A percentile compares a stretch with the other conserved stretches of the same genome.
These are phyloP conservation scores for Leccinum subtestaceum DNA, from an alignment of 768 basidiomycete genomes.

Conservation along the genomic window DNA sequence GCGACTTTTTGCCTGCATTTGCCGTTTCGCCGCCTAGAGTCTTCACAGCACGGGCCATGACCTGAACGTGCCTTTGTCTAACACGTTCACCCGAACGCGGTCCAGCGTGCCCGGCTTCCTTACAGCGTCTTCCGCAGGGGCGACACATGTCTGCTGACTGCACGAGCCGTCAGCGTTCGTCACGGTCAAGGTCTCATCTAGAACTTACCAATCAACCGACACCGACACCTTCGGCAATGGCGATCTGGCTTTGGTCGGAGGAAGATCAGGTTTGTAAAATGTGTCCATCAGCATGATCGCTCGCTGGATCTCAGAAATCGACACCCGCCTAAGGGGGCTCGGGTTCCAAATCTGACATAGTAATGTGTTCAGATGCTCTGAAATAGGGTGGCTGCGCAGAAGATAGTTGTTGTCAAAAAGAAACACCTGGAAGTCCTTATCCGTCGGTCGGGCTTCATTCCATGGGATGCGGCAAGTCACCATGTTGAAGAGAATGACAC, in stretches of 20 bases:
- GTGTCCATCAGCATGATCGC: slow-evolving; percentile 13
- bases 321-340: slow-evolving; percentile 9
- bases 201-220: slow-evolving; percentile 16
- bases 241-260: background rate
- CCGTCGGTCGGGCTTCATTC: slow-evolving; percentile 8
- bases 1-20: too few species aligned
- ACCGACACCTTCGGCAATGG: background rate
- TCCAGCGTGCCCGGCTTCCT: background rate
- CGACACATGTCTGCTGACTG: slow-evolving; percentile 17
- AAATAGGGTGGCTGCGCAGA: slow-evolving; percentile 5
- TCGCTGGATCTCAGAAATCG: slow-evolving; percentile 20
- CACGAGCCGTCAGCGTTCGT: background rate
- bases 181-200: too few species aligned
- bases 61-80: too few species aligned
- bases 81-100: too few species aligned
- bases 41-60: too few species aligned
- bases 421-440: slow-evolving; percentile 8
- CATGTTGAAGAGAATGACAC: slow-evolving; percentile 83
- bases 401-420: background rate
- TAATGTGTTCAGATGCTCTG: slow-evolving; percentile 6
- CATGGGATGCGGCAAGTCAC: slow-evolving; percentile 47
- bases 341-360: slow-evolving; percentile 18
- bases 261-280: slow-evolving; percentile 9
- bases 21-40: too few species aligned
- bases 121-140: background rate